Base-by-base conservation (phyloP, 169 alveolate species). In the Cryptosporidium sp. region DNA sequence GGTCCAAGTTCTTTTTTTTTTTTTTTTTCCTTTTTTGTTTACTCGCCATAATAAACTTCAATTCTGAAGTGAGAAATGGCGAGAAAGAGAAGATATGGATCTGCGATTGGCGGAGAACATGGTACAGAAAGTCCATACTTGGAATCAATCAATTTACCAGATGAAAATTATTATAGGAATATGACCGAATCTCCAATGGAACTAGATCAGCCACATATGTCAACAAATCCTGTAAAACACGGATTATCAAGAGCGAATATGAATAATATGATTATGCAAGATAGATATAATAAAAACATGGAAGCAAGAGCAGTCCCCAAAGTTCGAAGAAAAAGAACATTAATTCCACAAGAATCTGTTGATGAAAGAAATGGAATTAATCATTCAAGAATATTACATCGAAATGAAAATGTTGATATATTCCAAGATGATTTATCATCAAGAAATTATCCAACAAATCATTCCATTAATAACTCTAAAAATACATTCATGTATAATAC, bases 91-190 rank as follows among this genome's bases (percentile, higher is more conserved):
- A 80, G 51, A 80, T 80, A 80, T 45, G 80, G 68, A 18, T 80
- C 89, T 61, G 75, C 65, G 2, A 16, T 67, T 12, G 67, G 75
- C 21, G 75, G 26, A 9, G 73, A 60, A 12, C 61, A 26, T 21
- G 37, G 10, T 33, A 37, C 37, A 18, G 62, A 39, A 73, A 35
- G 86, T 21, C 89, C 89, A 18, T 80, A 23, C 45, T 58, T 80
- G 29, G 75, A 80, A 45, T 44, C 89, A 26, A 65, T 80, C 3
- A 62, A 80, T 65, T 48, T 80, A 7, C 89, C 89, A 5, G 75
- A 80, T 23, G 89, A 80, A 42, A 80, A 80, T 23, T 80, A 80
- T 33, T 80, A 80, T 80, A 80, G 89, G 51, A 80, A 80, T 44
- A 60, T 65, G 75, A 80, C 89, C 0, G 89, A 80, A 35, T 62